phyloP scores from a whole-genome alignment of 2,329 filamentous ascomycete genomes.

The Penicillium sp. region DNA sequence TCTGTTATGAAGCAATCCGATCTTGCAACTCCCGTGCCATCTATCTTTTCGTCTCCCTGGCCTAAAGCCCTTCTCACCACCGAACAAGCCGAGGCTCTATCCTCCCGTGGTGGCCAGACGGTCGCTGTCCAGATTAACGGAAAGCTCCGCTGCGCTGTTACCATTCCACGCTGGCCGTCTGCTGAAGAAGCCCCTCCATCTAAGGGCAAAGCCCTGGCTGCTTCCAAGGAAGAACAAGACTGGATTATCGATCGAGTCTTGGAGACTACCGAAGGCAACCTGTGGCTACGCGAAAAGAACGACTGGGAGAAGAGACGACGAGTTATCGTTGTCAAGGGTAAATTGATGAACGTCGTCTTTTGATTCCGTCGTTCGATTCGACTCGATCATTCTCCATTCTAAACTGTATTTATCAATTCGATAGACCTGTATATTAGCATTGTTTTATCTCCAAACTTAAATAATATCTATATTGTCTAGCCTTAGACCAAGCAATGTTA shows the following conservation, averaged over 20 bases:
- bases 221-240: slow-evolving; percentile 46
- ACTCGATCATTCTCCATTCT: slow-evolving; percentile 2
- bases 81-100: slow-evolving; percentile 44
- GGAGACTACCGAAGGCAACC: slow-evolving; percentile 59
- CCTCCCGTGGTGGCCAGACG: slow-evolving; percentile 51
- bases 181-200: slow-evolving; percentile 36
- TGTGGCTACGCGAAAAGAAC: slow-evolving; percentile 54
- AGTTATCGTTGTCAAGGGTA: slow-evolving; percentile 66
- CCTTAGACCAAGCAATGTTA: too few species aligned
- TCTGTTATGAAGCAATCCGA: slow-evolving; percentile 14
- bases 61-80: slow-evolving; percentile 49
- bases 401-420: not conserved
- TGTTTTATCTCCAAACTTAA: not conserved
- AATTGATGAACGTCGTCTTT: slow-evolving; percentile 72
- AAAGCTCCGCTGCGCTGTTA: slow-evolving; percentile 68
- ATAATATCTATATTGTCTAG: not conserved
- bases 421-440: not conserved
- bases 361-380: slow-evolving; percentile 21
- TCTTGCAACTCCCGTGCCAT: slow-evolving; percentile 18
- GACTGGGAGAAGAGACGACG: slow-evolving; percentile 58
- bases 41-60: slow-evolving; percentile 56
- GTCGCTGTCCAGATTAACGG: slow-evolving; percentile 75
- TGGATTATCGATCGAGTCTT: slow-evolving; percentile 65
- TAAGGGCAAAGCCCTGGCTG: slow-evolving; percentile 13
- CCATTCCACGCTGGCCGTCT: slow-evolving; percentile 56